phyloP scores from a whole-genome alignment of 352 stramenopile species.

The Pythium aquatile region DNA sequence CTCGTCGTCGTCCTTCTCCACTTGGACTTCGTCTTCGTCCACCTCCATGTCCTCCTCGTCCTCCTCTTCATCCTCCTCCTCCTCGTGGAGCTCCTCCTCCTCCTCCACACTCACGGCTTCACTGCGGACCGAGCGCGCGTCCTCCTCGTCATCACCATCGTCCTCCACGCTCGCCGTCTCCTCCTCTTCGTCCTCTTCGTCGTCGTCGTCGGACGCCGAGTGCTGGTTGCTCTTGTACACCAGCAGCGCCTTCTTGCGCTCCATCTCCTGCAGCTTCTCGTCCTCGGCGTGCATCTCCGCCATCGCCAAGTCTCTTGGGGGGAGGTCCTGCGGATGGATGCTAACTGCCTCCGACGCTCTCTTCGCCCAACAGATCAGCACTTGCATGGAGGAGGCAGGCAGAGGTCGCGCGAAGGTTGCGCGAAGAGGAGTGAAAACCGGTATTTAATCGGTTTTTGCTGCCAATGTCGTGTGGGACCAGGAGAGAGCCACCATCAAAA shows the following conservation, averaged over 20 bases:
- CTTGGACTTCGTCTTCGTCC: constrained; percentile 48
- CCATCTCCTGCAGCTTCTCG: constrained; percentile 31
- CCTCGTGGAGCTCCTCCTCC: constrained; percentile 25
- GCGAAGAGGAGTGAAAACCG: constrained; percentile 6
- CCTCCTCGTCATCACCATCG: constrained; percentile 32
- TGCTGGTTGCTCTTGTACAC: constrained; percentile 76
- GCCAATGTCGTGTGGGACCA: background rate
- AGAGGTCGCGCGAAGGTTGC: constrained; percentile 21
- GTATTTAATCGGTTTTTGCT: background rate
- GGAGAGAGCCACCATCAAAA: background rate
- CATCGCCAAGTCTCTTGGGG: background rate
- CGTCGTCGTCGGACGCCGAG: constrained; percentile 58
- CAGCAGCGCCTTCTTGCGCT: constrained; percentile 77
- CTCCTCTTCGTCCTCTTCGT: constrained; percentile 42
- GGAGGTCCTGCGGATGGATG: background rate
- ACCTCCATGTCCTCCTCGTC: constrained; percentile 31
- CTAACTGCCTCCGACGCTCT: background rate
- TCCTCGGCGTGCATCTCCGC: constrained; percentile 3
- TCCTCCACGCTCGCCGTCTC: constrained; percentile 42
- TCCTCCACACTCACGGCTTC: constrained; percentile 28
- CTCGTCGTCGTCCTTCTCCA: constrained; percentile 80
- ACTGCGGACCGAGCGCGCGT: constrained; percentile 26
- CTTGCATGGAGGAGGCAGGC: background rate
- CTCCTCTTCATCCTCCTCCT: constrained; percentile 26
- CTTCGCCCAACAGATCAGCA: constrained; percentile 21